These are phyloP conservation scores for Thuja plicata DNA, from an alignment of 83 land plant species.

Conservation along the genomic window DNA sequence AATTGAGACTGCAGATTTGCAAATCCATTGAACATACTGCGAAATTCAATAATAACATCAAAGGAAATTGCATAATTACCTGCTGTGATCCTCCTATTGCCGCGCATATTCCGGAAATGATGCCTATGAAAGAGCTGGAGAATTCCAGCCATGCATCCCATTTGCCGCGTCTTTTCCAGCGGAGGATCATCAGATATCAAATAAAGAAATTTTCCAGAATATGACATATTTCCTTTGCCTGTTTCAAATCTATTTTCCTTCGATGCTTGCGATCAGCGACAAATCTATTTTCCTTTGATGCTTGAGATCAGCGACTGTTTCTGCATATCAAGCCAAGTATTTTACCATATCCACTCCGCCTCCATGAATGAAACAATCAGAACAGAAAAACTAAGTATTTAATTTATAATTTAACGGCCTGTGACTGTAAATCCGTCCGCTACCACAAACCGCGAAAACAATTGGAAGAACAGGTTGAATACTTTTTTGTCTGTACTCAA, in stretches of 20 bases:
- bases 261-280: neutral
- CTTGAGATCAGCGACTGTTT: neutral
- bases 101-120: neutral
- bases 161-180: neutral
- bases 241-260: no score
- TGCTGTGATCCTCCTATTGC: neutral
- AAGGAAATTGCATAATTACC: neutral
- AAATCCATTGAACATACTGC: neutral
- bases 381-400: no score
- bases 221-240: neutral
- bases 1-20: neutral
- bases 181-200: neutral
- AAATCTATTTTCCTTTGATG: neutral
- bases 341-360: neutral
- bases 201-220: neutral
- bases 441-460: neutral
- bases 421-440: neutral
- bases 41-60: neutral
- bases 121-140: neutral
- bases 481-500: no score
- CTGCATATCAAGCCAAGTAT: neutral
- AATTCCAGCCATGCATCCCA: constrained; percentile 5
- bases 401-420: no score
- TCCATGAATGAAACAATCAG: neutral
- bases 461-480: no score